Percentiles rank a stretch among this genome's conserved stretches.
phyloP scores from a whole-genome alignment of 495 filamentous ascomycete genomes.

The Penicillium roqueforti region DNA sequence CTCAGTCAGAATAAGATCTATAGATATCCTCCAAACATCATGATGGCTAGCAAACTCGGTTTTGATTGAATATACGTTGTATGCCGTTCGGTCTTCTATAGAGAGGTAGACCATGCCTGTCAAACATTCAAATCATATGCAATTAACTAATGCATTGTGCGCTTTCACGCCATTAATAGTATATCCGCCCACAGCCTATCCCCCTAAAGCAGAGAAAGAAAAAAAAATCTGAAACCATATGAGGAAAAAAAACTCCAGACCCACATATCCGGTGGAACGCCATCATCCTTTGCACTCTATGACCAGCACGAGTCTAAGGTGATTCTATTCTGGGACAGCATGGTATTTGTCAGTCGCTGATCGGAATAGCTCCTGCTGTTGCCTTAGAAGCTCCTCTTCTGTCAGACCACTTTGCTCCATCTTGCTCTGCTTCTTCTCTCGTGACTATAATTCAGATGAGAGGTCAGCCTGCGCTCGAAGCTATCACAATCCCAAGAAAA shows the following conservation, averaged over 20 bases:
- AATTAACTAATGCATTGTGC: slow-evolving; percentile 10
- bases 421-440: slow-evolving; percentile 96
- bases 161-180: slow-evolving; percentile 11
- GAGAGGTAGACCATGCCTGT: not conserved
- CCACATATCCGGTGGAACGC: slow-evolving; percentile 14
- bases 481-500: not conserved
- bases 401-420: slow-evolving; percentile 89
- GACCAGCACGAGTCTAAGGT: slow-evolving; percentile 33
- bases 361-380: slow-evolving; percentile 88
- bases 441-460: slow-evolving; percentile 51
- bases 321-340: slow-evolving; percentile 38
- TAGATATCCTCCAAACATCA: not conserved
- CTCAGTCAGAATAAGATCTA: not conserved
- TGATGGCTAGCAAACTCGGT: not conserved
- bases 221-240: slow-evolving; percentile 13
- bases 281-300: slow-evolving; percentile 30
- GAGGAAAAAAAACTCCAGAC: slow-evolving; percentile 25
- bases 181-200: slow-evolving; percentile 2
- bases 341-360: slow-evolving; percentile 75
- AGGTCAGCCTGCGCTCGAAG: slow-evolving; percentile 10
- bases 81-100: not conserved
- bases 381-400: slow-evolving; percentile 78
- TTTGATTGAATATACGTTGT: not conserved
- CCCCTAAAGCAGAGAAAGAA: not conserved
- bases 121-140: slow-evolving; percentile 3